A percentile compares a stretch with the other conserved stretches of the same genome.
Evolutionary conservation across 2,329 filamentous ascomycete genomes (phyloP).

Genomic region (Fusarium sp.): DNA sequence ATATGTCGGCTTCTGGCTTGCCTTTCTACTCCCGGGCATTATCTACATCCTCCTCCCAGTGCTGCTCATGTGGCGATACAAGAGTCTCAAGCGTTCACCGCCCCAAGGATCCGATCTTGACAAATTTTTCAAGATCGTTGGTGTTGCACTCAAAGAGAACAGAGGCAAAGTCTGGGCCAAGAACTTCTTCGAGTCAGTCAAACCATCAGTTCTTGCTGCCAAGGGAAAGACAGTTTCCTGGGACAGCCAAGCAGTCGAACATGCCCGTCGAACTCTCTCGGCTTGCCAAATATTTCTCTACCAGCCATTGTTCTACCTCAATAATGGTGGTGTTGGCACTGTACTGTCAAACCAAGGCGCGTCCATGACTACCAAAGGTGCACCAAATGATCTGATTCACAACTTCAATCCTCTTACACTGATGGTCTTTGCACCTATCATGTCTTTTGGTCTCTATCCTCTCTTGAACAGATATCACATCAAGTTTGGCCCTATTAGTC

Average conservation of each 20-base stretch:
- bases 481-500: slow-evolving; percentile 68
- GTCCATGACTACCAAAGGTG: slow-evolving; percentile 58
- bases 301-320: neutral
- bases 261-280: neutral
- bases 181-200: neutral
- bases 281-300: slow-evolving; percentile 13
- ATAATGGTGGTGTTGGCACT: neutral
- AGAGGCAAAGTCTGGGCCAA: neutral
- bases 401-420: slow-evolving; percentile 71
- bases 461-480: slow-evolving; percentile 63
- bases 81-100: neutral
- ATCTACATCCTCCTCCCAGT: slow-evolving; percentile 68
- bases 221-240: slow-evolving; percentile 3
- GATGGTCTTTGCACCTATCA: slow-evolving; percentile 58
- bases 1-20: slow-evolving; percentile 62
- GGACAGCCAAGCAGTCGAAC: slow-evolving; percentile 3
- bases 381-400: slow-evolving; percentile 71
- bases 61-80: neutral
- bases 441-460: slow-evolving; percentile 64
- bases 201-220: neutral
- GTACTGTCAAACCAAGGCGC: neutral
- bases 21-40: slow-evolving; percentile 54
- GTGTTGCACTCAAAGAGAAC: neutral
- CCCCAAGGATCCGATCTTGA: neutral
- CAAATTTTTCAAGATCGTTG: neutral